Evolutionary conservation across 345 rosid genomes (phyloP).

Genomic region (Hibiscus syriacus): DNA sequence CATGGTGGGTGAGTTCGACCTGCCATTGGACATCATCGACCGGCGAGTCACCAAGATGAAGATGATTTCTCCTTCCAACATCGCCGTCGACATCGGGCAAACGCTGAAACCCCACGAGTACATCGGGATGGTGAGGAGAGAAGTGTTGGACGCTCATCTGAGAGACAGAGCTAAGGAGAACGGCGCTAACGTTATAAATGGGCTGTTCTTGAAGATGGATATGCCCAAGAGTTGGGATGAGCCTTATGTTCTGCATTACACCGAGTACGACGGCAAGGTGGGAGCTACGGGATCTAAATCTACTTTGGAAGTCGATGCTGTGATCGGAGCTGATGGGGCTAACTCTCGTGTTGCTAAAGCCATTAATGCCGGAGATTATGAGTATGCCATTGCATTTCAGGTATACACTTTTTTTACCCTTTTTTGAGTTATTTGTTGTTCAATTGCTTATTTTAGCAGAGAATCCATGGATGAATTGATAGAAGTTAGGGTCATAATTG

Average conservation of each 20-base stretch:
- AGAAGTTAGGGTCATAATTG: no score
- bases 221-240: conserved; percentile 38
- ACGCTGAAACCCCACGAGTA: conserved; percentile 95
- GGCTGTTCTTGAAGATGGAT: conserved; percentile 85
- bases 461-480: no score
- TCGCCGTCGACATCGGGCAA: conserved; percentile 88
- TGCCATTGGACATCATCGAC: conserved; percentile 89
- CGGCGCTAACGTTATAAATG: conserved; percentile 70
- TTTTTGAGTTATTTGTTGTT: no score
- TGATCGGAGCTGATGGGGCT: conserved; percentile 94
- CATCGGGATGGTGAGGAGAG: conserved; percentile 95
- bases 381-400: conserved; percentile 95
- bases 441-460: no score
- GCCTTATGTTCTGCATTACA: conserved; percentile 70
- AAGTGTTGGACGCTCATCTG: conserved; percentile 65
- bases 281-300: conserved; percentile 66
- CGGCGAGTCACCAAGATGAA: conserved; percentile 85
- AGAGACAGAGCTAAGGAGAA: conserved; percentile 66
- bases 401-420: no score
- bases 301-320: conserved; percentile 85
- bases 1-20: conserved; percentile 93
- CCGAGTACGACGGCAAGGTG: conserved; percentile 66
- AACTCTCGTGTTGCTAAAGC: conserved; percentile 92
- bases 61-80: conserved; percentile 95
- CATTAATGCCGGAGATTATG: conserved; percentile 83